These are phyloP conservation scores for Lecanoromycetidae sp. DNA, from an alignment of 2,329 filamentous ascomycete genomes.

Conservation along the genomic window DNA sequence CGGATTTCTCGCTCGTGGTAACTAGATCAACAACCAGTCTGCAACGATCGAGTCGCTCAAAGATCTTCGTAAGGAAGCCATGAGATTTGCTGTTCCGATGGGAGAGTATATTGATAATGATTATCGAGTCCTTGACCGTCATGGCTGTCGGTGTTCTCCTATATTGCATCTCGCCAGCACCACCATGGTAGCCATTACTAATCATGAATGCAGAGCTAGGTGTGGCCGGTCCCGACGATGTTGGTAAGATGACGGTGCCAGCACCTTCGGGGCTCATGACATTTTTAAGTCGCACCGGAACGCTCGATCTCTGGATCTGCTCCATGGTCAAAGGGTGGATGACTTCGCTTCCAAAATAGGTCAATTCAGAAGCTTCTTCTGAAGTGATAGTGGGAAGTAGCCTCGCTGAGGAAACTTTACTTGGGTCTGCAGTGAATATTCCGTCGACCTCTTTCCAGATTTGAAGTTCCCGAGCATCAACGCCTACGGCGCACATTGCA, in stretches of 20 bases:
- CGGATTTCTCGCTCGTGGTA: too few species aligned
- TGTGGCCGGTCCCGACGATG: constrained; percentile 39
- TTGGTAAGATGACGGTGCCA: constrained; percentile 62
- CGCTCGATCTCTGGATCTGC: constrained; percentile 42
- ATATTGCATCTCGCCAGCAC: neutral
- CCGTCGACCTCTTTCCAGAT: constrained; percentile 83
- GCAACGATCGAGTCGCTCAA: too few species aligned
- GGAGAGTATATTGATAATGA: constrained; percentile 98
- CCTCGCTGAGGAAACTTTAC: constrained; percentile 79
- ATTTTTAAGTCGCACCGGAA: constrained; percentile 57
- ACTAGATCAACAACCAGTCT: too few species aligned
- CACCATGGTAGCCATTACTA: neutral
- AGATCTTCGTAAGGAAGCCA: too few species aligned
- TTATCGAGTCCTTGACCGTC: constrained; percentile 93
- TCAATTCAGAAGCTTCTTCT: constrained; percentile 87
- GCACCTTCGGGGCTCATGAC: constrained; percentile 53
- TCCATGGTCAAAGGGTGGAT: constrained; percentile 99
- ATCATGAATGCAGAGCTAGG: constrained; percentile 7
- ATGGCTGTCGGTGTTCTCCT: constrained; percentile 62
- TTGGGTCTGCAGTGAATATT: constrained; percentile 64
- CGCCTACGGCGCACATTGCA: constrained; percentile 75
- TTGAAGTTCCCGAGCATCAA: constrained; percentile 79
- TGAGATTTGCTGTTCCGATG: too few species aligned
- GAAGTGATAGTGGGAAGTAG: constrained; percentile 83
- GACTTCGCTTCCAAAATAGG: constrained; percentile 87